Conservation (phyloP, 768 basidiomycete species). For the Coprinopsis strossmayeri region DNA sequence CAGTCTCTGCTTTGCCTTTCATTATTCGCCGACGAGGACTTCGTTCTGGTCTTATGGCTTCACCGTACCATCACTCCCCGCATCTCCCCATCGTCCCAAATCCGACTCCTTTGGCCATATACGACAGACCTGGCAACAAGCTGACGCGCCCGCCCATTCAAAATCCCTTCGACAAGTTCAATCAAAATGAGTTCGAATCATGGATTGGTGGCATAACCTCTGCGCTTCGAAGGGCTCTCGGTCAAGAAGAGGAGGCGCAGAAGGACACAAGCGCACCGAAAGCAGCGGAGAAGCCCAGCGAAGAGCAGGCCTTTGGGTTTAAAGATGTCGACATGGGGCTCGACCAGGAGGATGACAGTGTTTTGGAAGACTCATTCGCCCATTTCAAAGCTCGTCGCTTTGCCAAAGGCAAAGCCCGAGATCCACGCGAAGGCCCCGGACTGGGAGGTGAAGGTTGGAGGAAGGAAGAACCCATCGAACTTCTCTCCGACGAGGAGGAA, state of each 20-base stretch:
- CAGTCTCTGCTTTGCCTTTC: neutral
- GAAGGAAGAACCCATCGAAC: conserved; percentile 40
- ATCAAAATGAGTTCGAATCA: conserved; percentile 59
- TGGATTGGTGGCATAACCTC: conserved; percentile 63
- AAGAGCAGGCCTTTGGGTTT: neutral
- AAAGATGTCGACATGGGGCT: conserved; percentile 12
- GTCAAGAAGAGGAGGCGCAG: conserved; percentile 32
- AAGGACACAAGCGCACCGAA: conserved; percentile 1
- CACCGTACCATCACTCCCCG: conserved; percentile 18
- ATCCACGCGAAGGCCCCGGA: conserved; percentile 55
- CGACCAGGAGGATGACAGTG: conserved; percentile 24
- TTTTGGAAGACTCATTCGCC: conserved; percentile 51
- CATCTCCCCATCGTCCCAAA: conserved; percentile 13
- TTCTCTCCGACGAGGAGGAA: conserved; percentile 28
- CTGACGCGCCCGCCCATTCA: conserved; percentile 43
- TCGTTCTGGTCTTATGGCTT: too few species aligned
- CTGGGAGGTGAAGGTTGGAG: conserved; percentile 29
- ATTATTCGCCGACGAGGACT: neutral
- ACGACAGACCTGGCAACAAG: conserved; percentile 15
- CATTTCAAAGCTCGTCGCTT: conserved; percentile 41
- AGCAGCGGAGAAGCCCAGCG: neutral
- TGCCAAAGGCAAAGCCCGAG: conserved; percentile 54
- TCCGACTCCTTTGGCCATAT: conserved; percentile 11
- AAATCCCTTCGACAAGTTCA: conserved; percentile 72
- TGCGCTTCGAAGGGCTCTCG: conserved; percentile 51